phyloP scores from a whole-genome alignment of 2,329 filamentous ascomycete species.

The Colletotrichum neosansevieriae region DNA sequence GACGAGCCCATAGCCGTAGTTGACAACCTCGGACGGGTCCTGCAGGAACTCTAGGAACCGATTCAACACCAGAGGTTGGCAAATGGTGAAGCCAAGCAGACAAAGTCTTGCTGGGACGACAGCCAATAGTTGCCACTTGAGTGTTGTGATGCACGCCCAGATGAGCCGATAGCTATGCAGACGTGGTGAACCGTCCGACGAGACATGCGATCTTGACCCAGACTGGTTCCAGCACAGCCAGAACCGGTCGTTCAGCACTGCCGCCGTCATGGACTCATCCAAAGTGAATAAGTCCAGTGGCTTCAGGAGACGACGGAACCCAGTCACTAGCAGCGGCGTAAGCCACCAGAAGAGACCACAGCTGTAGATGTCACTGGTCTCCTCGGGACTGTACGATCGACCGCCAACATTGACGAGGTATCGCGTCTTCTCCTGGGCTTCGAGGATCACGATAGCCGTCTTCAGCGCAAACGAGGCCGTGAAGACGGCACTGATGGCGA shows the following conservation, averaged over 20 bases:
- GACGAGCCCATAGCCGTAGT: conserved; percentile 54
- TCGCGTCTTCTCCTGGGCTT: conserved; percentile 53
- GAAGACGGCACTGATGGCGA: conserved; percentile 49
- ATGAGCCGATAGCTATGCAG: conserved; percentile 43
- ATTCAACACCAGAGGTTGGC: conserved; percentile 52
- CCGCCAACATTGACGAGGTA: conserved; percentile 47
- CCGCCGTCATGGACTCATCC: conserved; percentile 49
- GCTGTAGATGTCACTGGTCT: conserved; percentile 52
- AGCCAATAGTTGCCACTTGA: conserved; percentile 47
- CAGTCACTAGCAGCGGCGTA: conserved; percentile 48
- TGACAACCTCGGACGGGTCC: conserved; percentile 44
- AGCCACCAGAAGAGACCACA: conserved; percentile 54
- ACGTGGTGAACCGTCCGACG: too few relatives aligned
- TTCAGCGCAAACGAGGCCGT: conserved; percentile 53
- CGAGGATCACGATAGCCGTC: conserved; percentile 50
- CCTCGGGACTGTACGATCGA: conserved; percentile 50
- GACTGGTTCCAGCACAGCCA: conserved; percentile 48
- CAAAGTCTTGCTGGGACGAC: conserved; percentile 49
- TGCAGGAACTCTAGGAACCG: conserved; percentile 50
- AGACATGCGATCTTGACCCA: conserved; percentile 32
- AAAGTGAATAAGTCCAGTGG: conserved; percentile 49
- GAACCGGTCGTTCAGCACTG: conserved; percentile 47
- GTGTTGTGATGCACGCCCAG: conserved; percentile 45
- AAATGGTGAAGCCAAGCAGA: conserved; percentile 52
- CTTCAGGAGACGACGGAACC: conserved; percentile 50